Evolutionary conservation across 805 yeast genomes (phyloP), one percentile per base, ranked within the genome.

Genomic region (Wickerhamiella hasegawae): DNA sequence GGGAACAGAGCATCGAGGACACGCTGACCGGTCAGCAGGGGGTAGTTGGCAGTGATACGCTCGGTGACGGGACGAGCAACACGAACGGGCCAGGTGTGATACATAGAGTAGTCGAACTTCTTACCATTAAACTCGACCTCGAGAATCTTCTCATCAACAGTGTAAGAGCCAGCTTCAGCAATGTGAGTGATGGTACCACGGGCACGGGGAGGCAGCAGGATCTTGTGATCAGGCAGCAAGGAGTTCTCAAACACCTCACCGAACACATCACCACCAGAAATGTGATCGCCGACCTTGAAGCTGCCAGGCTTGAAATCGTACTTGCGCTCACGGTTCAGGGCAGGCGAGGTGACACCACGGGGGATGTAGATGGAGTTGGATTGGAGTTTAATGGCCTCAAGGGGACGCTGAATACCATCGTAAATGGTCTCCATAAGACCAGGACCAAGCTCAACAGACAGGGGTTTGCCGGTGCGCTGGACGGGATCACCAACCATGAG

Each of bases 41-140:
- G 99, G 60, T 79, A 73, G 62, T 87, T 90, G 29, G 98, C 97
- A 41, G 93, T 65, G 44, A 83, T 63, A 58, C 87, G 84, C 60
- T 84, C 92, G 34, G 96, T 79, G 32, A 87, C 97, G 14, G 99
- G 98, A 65, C 99, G 78, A 51, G 99, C 97, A 31, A 85, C 94
- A 69, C 99, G 84, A 43, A 90, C 98, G 25, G 99, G 99, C 99
- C 99, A 90, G 20, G 95, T 76, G 63, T 90, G 99, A 78, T 73
- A 83, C 95, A 90, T 84, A 30, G 92, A 68, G 66, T 81, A 87
- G 34, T 70, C 66, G 47, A 68, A 69, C 47, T 70, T 79, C 53
- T 73, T 69, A 47, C 96, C 97, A 43, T 84, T 87, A 52, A 85
- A 90, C 62, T 90, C 98, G 41, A 90, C 82, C 64, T 90, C 98